Evolutionary conservation across 2,329 filamentous ascomycete species (phyloP), one percentile per base, ranked within the genome.

Genomic region (Trichoderma aggressivum): DNA sequence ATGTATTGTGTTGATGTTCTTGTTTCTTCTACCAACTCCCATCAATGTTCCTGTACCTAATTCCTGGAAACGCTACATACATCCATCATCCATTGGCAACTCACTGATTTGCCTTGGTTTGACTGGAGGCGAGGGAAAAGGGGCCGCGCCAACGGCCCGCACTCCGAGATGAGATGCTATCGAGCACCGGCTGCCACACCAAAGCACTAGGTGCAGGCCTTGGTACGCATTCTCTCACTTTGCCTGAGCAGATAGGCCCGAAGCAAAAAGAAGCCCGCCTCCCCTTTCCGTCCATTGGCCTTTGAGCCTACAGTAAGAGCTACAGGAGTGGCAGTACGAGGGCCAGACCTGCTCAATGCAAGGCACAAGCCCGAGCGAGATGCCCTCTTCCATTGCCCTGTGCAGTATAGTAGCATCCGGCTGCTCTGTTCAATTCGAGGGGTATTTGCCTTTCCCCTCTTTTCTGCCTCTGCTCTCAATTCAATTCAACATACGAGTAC

Each of bases 141-240:
- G 65, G 65, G 65, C 65, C 55, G 65, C 65, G n/a, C 65, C 65
- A 68, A 59, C 65, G 65, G 65, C 65, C 65, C 65, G 65, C 53
- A 68, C 50, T 56, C 65, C 65, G 65, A 60, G 65, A 68, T 68
- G 65, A 60, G 65, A 68, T 68, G 36, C 65, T 60, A 59, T 68
- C 56, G 36, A 60, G 65, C 26, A 47, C 43, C 28, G 55, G 65
- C 65, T 68, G 65, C 39, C 65, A 68, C 65, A 68, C 65, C 65
- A 68, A 26, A 50, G 34, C 21, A 26, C 36, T 60, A 68, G 65
- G 36, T 32, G 65, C 65, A 68, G 65, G 7, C 18, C 65, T 68
- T 50, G 65, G 65, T 68, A 43, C 65, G 65, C 36, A 60, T 26
- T 68, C 53, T 34, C 18, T 47, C 50, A n/a, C 28, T 68, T 68